phyloP scores from a whole-genome alignment of 2,329 filamentous ascomycete genomes.

The Thielaviopsis populi region DNA sequence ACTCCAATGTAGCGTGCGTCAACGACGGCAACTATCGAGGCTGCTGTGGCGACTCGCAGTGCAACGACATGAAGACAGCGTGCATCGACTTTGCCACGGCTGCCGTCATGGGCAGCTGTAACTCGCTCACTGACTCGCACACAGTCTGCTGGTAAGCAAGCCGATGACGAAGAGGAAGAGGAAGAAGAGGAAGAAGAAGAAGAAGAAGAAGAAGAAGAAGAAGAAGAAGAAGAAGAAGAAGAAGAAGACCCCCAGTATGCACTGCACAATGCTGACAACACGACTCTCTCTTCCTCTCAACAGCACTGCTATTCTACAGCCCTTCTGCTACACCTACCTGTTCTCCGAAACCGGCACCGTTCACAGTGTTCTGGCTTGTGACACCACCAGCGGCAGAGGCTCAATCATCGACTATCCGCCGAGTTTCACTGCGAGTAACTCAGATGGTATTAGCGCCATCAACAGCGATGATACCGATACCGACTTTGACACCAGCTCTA shows the following conservation, averaged over 20 bases:
- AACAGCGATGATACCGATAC: slow-evolving; percentile 7
- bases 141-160: slow-evolving; percentile 25
- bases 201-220: too few relatives aligned
- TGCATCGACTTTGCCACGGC: slow-evolving; percentile 23
- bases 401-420: slow-evolving; percentile 23
- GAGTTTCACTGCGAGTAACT: slow-evolving; percentile 19
- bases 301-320: slow-evolving; percentile 17
- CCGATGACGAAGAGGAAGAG: background rate
- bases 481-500: slow-evolving; percentile 5
- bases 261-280: slow-evolving; percentile 1
- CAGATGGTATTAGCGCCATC: background rate
- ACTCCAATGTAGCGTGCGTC: slow-evolving; percentile 23
- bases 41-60: slow-evolving; percentile 23
- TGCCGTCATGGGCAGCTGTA: slow-evolving; percentile 21
- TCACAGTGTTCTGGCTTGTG: slow-evolving; percentile 21
- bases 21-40: slow-evolving; percentile 21
- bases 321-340: slow-evolving; percentile 23
- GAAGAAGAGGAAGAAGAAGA: too few relatives aligned
- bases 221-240: too few relatives aligned
- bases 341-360: slow-evolving; percentile 20
- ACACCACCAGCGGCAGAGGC: slow-evolving; percentile 19
- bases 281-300: background rate
- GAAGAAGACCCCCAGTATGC: too few relatives aligned
- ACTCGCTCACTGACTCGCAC: slow-evolving; percentile 22
- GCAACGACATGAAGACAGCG: slow-evolving; percentile 23